Evolutionary conservation across 805 yeast species (phyloP).

Genomic region (Candida ulmi): DNA sequence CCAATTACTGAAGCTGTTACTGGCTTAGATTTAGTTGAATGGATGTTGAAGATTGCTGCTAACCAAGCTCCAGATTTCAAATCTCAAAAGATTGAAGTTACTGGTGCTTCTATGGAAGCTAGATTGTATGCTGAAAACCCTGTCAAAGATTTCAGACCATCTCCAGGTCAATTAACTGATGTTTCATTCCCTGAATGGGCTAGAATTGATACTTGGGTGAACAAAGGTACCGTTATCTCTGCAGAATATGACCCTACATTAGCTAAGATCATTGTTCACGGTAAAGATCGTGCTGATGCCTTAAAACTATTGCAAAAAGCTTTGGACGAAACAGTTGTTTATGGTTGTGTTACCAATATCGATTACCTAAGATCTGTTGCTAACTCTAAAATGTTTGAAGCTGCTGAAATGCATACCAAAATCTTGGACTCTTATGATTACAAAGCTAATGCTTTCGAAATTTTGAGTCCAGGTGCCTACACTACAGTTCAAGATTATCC

Average conservation of each 20-base stretch:
- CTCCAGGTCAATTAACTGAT: constrained; percentile 90
- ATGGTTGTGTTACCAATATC: constrained; percentile 85
- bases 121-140: constrained; percentile 97
- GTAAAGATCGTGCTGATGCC: constrained; percentile 83
- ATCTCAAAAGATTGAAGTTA: constrained; percentile 45
- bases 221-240: constrained; percentile 78
- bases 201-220: constrained; percentile 92
- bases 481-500: constrained; percentile 97
- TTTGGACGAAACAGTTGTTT: constrained; percentile 76
- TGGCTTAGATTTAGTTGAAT: constrained; percentile 90
- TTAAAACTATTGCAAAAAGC: constrained; percentile 72
- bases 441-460: constrained; percentile 79
- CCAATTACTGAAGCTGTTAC: constrained; percentile 96
- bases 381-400: constrained; percentile 74
- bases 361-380: constrained; percentile 88
- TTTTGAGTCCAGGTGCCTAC: constrained; percentile 85
- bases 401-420: constrained; percentile 82
- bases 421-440: constrained; percentile 78
- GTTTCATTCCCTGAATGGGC: constrained; percentile 87
- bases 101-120: constrained; percentile 96
- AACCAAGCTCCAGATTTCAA: constrained; percentile 78
- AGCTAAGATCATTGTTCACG: constrained; percentile 95
- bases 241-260: constrained; percentile 96
- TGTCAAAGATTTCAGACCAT: constrained; percentile 88
- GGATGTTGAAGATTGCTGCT: constrained; percentile 94